Base-by-base conservation (phyloP, 2,329 filamentous ascomycete species). In the Colletotrichum camelliae region DNA sequence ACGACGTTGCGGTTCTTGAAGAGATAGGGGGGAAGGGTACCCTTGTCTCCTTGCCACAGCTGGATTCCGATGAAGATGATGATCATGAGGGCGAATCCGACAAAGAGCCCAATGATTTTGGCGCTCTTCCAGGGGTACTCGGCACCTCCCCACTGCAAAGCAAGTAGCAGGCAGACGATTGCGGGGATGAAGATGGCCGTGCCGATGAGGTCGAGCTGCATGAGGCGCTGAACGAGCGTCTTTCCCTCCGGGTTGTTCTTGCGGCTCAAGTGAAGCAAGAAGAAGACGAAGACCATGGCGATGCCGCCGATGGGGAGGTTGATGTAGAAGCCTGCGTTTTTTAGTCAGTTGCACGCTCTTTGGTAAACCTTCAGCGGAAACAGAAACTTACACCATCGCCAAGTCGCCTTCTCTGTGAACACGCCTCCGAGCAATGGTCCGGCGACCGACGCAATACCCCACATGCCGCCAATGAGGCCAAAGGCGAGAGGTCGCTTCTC, bases 81-180 rank as follows among this genome's bases (percentile, higher is more conserved):
- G 18, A 85, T 81, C 81, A 91, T 86, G 24, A 85, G 80, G 2
- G 81, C 88, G n/a, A 86, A 86, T 5, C 88, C 87, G 10, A 87
- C 84, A 70, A 92, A 87, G 24, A 91, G 82, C 2, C 88, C 89
- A 48, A 91, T 88, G 66, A 91, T 84, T 29, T 82, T 84, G 15
- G 85, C 81, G 81, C 84, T 86, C 72, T 80, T 84, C 90, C 90
- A 92, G 5, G 89, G 67, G 70, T 89, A 88, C 29, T 87, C 81
- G 52, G 86, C 83, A 10, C 91, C 91, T 16, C 90, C 91, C 87
- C 89, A 92, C 78, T 92, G 88, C 48, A 92, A 83, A 9, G 89
- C 90, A 5, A 92, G 84, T 10, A 92, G 82, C 15, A 91, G 83
- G 78, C 87, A 89, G 76, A 91, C 81, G 61, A 91, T 85, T 48